phyloP scores from a whole-genome alignment of 1,284 basidiomycete species.

The Phylloboletellus chloephorus region DNA sequence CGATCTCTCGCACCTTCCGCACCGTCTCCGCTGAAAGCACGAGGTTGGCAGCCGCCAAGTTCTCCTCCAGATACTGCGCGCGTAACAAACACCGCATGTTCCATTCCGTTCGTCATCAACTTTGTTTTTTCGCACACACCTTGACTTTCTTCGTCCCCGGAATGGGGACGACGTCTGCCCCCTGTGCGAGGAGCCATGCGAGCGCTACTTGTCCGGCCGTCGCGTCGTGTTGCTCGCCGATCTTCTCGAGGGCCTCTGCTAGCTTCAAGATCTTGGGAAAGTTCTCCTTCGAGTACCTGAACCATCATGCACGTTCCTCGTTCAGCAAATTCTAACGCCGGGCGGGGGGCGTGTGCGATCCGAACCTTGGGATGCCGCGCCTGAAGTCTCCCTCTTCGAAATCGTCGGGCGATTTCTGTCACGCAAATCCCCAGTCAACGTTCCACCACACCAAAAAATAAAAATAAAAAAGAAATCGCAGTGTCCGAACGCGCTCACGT shows the following conservation, averaged over 20 bases:
- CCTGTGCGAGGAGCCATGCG: constrained; percentile 42
- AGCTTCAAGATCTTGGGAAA: constrained; percentile 41
- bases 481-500: constrained; percentile 22
- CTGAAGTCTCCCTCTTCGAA: constrained; percentile 38
- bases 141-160: constrained; percentile 30
- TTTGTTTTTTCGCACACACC: constrained; percentile 15
- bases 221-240: constrained; percentile 31
- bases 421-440: background rate
- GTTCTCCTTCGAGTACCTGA: constrained; percentile 33
- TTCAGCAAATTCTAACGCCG: background rate
- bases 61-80: constrained; percentile 39
- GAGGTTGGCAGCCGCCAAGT: constrained; percentile 31
- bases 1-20: constrained; percentile 29
- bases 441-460: no score
- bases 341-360: no score
- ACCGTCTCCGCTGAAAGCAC: constrained; percentile 31
- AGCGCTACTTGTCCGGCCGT: constrained; percentile 43
- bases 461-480: no score
- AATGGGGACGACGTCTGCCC: constrained; percentile 35
- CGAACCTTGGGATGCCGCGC: constrained; percentile 19
- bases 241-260: constrained; percentile 31
- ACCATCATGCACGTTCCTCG: background rate
- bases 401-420: constrained; percentile 36
- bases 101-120: no score
- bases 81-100: background rate